These are phyloP conservation scores for Phylloporus sp. DNA, from an alignment of 768 basidiomycete genomes.

Conservation along the genomic window DNA sequence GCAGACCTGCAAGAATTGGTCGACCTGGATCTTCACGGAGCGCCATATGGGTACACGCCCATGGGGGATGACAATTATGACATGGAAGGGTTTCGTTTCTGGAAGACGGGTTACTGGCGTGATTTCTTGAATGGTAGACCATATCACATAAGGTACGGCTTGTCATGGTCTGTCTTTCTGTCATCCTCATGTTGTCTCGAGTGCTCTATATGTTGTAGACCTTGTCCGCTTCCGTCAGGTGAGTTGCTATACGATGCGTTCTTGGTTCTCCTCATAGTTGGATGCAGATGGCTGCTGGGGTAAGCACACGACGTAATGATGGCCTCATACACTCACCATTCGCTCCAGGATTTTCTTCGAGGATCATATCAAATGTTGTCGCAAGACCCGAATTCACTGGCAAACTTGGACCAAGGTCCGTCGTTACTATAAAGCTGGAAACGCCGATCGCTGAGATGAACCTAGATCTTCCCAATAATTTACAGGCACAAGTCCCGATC, in stretches of 20 bases:
- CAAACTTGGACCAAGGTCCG: conserved; percentile 90
- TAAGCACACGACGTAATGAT: conserved; percentile 26
- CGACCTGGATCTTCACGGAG: conserved; percentile 87
- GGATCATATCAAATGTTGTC: conserved; percentile 92
- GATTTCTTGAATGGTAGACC: conserved; percentile 78
- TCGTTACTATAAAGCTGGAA: background rate
- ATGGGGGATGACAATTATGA: conserved; percentile 95
- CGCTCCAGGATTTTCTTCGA: conserved; percentile 73
- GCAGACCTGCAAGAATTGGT: conserved; percentile 93
- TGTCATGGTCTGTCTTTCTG: background rate
- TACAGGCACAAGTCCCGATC: conserved; percentile 90
- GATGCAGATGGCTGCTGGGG: conserved; percentile 51
- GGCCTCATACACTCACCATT: background rate
- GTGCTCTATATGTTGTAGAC: conserved; percentile 94
- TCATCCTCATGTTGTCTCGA: conserved; percentile 29
- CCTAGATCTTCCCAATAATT: conserved; percentile 89
- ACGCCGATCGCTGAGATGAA: background rate
- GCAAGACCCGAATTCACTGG: conserved; percentile 88
- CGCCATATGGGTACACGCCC: conserved; percentile 93
- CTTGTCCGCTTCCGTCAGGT: conserved; percentile 92
- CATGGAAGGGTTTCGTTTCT: conserved; percentile 98
- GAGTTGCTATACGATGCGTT: background rate
- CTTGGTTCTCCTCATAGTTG: background rate
- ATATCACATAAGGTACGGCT: conserved; percentile 88
- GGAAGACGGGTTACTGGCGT: conserved; percentile 97